These are phyloP conservation scores for Raddia distichophylla DNA, from an alignment of 176 grass and related monocot species.

Conservation along the genomic window DNA sequence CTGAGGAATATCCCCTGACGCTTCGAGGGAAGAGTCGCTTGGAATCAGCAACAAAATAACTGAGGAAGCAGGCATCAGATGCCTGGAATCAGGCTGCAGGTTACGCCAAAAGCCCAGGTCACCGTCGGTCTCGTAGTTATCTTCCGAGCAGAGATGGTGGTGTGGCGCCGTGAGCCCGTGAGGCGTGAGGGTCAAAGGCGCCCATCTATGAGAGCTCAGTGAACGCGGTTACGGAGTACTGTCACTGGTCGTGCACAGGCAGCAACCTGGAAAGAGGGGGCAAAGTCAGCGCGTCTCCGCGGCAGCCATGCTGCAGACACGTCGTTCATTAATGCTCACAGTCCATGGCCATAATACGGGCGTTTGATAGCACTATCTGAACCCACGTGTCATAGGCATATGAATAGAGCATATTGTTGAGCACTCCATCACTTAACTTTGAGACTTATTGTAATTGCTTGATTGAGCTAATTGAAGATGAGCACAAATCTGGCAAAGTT, in stretches of 20 bases:
- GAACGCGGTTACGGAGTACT: not conserved
- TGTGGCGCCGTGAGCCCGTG: too few species aligned
- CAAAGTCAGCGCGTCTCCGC: not conserved
- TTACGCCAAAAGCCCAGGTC: not conserved
- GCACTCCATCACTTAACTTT: too few species aligned
- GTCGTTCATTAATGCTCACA: not conserved
- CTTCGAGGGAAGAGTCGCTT: slow-evolving; percentile 2
- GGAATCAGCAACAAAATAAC: not conserved
- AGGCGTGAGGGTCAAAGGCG: too few species aligned
- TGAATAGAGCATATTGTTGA: too few species aligned
- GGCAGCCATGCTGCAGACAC: not conserved
- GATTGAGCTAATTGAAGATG: too few species aligned
- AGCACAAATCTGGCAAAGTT: too few species aligned
- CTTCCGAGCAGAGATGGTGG: not conserved
- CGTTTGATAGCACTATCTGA: too few species aligned
- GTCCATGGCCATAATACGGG: not conserved
- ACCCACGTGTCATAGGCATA: too few species aligned
- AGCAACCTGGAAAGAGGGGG: not conserved
- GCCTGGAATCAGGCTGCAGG: not conserved
- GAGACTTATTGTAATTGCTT: too few species aligned
- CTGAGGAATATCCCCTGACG: slow-evolving; percentile 20
- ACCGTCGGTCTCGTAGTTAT: not conserved
- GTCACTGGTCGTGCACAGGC: slow-evolving; percentile 17
- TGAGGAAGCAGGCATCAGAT: not conserved
- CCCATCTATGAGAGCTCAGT: not conserved